These are phyloP conservation scores for Arabis hirsuta DNA, from an alignment of 345 rosid species.

Conservation along the genomic window DNA sequence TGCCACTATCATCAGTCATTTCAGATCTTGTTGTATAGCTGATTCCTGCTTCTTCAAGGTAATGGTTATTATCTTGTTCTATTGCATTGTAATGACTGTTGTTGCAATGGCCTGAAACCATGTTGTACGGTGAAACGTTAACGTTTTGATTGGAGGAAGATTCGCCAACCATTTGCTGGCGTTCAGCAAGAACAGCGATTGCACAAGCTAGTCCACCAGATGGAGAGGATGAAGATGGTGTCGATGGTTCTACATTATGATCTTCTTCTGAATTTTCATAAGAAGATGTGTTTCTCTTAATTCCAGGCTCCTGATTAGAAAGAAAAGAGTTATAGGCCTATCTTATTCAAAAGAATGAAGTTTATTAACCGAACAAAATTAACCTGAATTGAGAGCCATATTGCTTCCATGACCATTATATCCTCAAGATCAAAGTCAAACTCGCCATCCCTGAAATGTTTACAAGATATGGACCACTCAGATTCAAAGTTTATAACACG, in stretches of 20 bases:
- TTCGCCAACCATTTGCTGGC: constrained; percentile 72
- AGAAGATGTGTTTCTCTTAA: constrained; percentile 45
- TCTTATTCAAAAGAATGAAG: not conserved
- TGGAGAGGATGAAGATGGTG: constrained; percentile 67
- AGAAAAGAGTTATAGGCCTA: not conserved
- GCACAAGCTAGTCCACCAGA: constrained; percentile 92
- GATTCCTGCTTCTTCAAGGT: constrained; percentile 60
- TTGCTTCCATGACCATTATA: constrained; percentile 92
- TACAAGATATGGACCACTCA: constrained; percentile 7
- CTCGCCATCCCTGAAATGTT: constrained; percentile 66
- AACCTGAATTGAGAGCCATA: constrained; percentile 95
- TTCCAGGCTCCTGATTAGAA: constrained; percentile 58
- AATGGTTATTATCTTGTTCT: constrained; percentile 51
- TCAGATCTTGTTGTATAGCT: constrained; percentile 61
- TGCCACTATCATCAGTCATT: constrained; percentile 49
- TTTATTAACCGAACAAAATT: not conserved
- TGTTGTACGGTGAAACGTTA: constrained; percentile 30
- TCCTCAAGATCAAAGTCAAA: constrained; percentile 90
- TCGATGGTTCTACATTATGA: constrained; percentile 49
- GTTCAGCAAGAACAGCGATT: constrained; percentile 85
- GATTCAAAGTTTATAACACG: not conserved
- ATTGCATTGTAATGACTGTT: constrained; percentile 45
- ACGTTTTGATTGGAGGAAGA: constrained; percentile 39
- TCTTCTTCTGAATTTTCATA: constrained; percentile 44
- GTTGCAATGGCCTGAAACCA: constrained; percentile 19